Percentiles rank a stretch among this genome's conserved stretches.
Evolutionary conservation across 768 basidiomycete genomes (phyloP).

Genomic region (Suillus bovinus): DNA sequence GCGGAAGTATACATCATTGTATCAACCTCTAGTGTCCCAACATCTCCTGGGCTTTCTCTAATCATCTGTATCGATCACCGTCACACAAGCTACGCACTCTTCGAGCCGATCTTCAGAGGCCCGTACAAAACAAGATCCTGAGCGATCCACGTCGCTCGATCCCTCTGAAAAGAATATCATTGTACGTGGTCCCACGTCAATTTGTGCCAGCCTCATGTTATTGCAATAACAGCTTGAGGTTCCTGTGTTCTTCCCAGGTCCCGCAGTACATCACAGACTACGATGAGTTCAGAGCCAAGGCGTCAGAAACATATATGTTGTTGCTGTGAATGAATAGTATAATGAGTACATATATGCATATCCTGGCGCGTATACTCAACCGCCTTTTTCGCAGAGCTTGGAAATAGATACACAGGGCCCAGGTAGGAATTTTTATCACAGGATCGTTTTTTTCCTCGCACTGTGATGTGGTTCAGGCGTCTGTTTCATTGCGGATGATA

Average conservation of each 20-base stretch:
- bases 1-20: neutral
- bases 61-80: constrained; percentile 12
- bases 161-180: constrained; percentile 64
- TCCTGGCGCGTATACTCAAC: constrained; percentile 7
- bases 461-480: constrained; percentile 37
- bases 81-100: constrained; percentile 55
- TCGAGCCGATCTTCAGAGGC: constrained; percentile 46
- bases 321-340: constrained; percentile 81
- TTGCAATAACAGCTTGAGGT: constrained; percentile 55
- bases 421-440: constrained; percentile 36
- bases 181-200: constrained; percentile 37
- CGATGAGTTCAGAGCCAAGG: constrained; percentile 74
- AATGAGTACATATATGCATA: constrained; percentile 27
- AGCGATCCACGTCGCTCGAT: constrained; percentile 41
- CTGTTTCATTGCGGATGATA: constrained; percentile 70
- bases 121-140: constrained; percentile 63
- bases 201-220: neutral
- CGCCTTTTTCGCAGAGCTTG: constrained; percentile 49
- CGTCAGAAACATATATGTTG: constrained; percentile 65
- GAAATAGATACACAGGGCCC: constrained; percentile 60
- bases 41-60: neutral
- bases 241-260: constrained; percentile 68
- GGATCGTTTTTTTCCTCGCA: constrained; percentile 11
- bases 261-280: constrained; percentile 66
- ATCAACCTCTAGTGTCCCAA: neutral